Evolutionary conservation across 306 rosid species (phyloP), one percentile per base, ranked within the genome.

Genomic region (Acacia melanoxylon): DNA sequence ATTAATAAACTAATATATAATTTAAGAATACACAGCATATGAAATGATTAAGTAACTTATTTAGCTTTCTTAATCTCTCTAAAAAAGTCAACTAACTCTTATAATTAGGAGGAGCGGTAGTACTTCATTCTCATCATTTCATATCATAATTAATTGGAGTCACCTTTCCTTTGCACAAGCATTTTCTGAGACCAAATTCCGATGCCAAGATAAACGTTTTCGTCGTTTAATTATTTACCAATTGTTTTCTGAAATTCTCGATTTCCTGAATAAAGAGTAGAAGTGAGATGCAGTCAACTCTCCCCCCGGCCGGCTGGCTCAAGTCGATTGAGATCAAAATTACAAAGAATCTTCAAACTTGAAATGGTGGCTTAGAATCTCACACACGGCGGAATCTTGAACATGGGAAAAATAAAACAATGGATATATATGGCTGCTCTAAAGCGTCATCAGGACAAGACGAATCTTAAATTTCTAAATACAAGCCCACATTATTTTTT

Each of bases 261-360:
- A 54, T 54, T 54, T 54, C 24, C 25, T 0, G 12, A 8, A 7
- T 54, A 54, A 54, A 54, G 24, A 54, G 27, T 20, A n/a, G 62
- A 20, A 54, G 62, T 8, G 25, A 20, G 25, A 54, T 24, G 12
- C 24, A 54, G 62, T 20, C 61, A 52, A 52, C 61, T 19, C 61
- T 52, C 61, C 24, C 63, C 63, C 27, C 2, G 63, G n/a, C 4
- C 40, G 6, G 7, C 63, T 22, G 6, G 7, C 63, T 22, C 27
- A 15, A 58, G 22, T 22, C 63, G 63, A 58, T 58, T 4, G 27
- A 58, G 63, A 58, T 58, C 5, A 15, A n/a, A 69, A 68, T 2
- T 37, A 68, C 56, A 44, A 58, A 10, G 73, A 80, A 80, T 72
- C 79, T 24, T 62, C 52, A 62, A 35, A 10, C 74, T 75, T 56